Conservation (phyloP, 305 asterid genomes). For the Fraxinus latifolia region DNA sequence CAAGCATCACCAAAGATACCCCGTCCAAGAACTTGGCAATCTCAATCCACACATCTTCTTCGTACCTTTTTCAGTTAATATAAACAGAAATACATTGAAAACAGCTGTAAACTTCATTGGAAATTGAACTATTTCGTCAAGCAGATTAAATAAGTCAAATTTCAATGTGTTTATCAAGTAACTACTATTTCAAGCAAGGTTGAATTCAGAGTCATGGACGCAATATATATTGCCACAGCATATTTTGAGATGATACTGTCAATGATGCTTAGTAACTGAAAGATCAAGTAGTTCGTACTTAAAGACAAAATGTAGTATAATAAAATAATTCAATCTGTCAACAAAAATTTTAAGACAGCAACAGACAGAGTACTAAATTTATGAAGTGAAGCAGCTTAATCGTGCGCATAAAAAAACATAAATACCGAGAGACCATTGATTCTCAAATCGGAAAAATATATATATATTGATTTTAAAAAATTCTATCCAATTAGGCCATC, state of each 20-base stretch:
- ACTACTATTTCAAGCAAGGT: not conserved
- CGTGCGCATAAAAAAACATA: not conserved
- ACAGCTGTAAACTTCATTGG: slow-evolving; percentile 3
- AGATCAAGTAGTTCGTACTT: not conserved
- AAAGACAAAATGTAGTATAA: not conserved
- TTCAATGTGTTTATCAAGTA: not conserved
- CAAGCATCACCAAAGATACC: slow-evolving; percentile 77
- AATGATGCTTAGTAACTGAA: not conserved
- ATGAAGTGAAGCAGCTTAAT: slow-evolving; percentile 14
- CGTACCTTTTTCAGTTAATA: slow-evolving; percentile 48
- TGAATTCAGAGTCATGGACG: not conserved
- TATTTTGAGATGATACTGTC: not conserved
- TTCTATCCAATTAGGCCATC: not conserved
- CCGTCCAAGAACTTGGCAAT: slow-evolving; percentile 93
- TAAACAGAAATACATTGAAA: slow-evolving; percentile 12
- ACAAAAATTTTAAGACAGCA: not conserved
- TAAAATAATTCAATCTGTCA: not conserved
- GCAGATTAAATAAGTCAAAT: slow-evolving; percentile 1
- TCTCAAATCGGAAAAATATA: not conserved
- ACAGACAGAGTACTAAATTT: not conserved
- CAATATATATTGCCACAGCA: not conserved
- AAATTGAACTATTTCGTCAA: not conserved
- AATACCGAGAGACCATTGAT: not conserved
- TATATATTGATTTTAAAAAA: not conserved
- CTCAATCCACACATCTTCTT: slow-evolving; percentile 90